Evolutionary conservation across 208 protist genomes (phyloP), one percentile per base, ranked within the genome.

Genomic region (Willaertia magna): DNA sequence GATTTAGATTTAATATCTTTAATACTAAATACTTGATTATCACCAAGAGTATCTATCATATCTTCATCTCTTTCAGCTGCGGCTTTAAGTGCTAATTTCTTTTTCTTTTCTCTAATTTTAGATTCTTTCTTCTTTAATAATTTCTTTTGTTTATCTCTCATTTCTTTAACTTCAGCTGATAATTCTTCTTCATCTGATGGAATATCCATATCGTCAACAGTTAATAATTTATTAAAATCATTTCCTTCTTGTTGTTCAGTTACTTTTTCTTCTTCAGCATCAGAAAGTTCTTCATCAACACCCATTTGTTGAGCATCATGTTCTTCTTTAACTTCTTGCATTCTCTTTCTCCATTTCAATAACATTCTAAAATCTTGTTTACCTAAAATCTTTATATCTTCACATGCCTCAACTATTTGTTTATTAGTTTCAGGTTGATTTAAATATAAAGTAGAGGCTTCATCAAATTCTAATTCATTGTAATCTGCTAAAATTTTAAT

Each of bases 301-400:
- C n/a, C n/a, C n/a, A n/a, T n/a, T n/a, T 67, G 84, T 30, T 83
- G 87, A 44, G 79, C 89, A 20, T 82, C 40, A 0, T 75, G 42
- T 44, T 46, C 79, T 26, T 90, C 89, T 74, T 93, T 88, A 88
- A 96, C 92, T 14, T 89, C 85, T 26, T 93, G 85, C 61, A 98
- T 92, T 78, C 93, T 89, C 51, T 96, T 92, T 9, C 95, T 92
- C 97, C 97, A 99, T 48, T 95, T 95, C 48, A 98, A 90, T 75
- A 99, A 89, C 4, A 89, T 91, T 59, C 92, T 93, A 42, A 97
- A 91, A 85, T 98, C 97, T 11, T 88, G 92, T 90, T 97, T 95
- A 81, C 96, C 94, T 22, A 98, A 92, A 67, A 98, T 94, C 83
- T 96, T 93, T 6, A 98, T 87, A 89, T 99, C 97, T 1, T 90